These are phyloP conservation scores for Diaporthe sp. DNA, from an alignment of 2,329 filamentous ascomycete species.

Conservation along the genomic window DNA sequence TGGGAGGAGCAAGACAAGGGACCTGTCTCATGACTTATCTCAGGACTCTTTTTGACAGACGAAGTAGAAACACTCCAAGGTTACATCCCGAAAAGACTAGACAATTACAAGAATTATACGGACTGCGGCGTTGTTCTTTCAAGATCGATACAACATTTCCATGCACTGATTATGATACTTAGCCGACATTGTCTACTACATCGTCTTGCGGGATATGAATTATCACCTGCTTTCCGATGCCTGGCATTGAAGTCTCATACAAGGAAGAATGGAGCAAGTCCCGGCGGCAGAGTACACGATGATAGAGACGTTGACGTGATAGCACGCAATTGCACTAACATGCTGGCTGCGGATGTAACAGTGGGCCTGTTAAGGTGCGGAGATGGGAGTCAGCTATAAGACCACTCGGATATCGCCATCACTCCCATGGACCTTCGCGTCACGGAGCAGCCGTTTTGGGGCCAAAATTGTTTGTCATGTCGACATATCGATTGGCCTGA, in stretches of 20 bases:
- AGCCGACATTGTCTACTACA: too few relatives aligned
- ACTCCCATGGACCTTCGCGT: neutral
- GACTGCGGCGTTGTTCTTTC: too few relatives aligned
- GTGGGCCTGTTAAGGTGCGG: neutral
- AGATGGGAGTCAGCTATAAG: neutral
- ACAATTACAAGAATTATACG: too few relatives aligned
- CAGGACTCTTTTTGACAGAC: neutral
- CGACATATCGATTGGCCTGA: neutral
- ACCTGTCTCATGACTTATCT: neutral
- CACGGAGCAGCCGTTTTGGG: too few relatives aligned
- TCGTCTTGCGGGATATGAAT: too few relatives aligned
- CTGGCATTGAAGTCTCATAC: neutral
- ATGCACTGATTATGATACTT: too few relatives aligned
- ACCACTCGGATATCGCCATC: neutral
- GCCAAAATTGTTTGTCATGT: neutral
- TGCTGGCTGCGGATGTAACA: neutral
- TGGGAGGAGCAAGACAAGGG: neutral
- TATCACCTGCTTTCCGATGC: neutral
- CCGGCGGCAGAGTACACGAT: neutral
- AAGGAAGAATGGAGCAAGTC: neutral
- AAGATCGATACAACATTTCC: too few relatives aligned
- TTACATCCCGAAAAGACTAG: too few relatives aligned
- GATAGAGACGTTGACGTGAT: slow-evolving; percentile 3
- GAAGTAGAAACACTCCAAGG: neutral
- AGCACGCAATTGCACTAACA: slow-evolving; percentile 12